Evolutionary conservation across 2,329 filamentous ascomycete species (phyloP), one percentile per base, ranked within the genome.

Genomic region (Neurospora sp.): DNA sequence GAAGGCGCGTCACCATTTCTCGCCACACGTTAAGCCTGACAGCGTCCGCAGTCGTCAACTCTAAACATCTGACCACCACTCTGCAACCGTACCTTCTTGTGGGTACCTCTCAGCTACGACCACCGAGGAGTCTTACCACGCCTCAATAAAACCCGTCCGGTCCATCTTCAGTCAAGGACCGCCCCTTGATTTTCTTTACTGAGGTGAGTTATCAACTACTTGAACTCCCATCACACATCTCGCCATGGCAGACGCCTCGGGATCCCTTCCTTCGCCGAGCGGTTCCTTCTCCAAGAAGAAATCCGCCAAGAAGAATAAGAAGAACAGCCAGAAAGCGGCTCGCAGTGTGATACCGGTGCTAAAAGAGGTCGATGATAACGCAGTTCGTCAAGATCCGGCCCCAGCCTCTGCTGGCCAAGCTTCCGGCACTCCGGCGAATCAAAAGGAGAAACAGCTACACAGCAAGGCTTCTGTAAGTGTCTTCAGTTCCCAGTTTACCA

Each of bases 351-450:
- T 62, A 5, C 46, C 42, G 33, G 70, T 72, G 9, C 69, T 67
- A 19, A 69, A 70, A 66, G 38, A 42, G 38, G 58, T 72, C 68
- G 70, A 70, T 70, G 38, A 8, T 23, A 69, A 72, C 43, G 68
- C 70, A 70, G 70, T 33, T 46, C 28, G 67, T 36, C 58, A 46
- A 38, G 68, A 68, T 43, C 33, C 52, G 66, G 38, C 28, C 52
- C 8, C 28, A 33, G 52, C 28, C 52, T 17, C 52, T 62, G 52
- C 52, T 62, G 52, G 23, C 28, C 52, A 36, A 8, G 23, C 28
- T 33, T 62, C 52, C 15, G 8, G 52, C 52, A 33, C 52, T 28
- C 17, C 52, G 52, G 28, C 15, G 10, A 28, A 62, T 23, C 8
- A 33, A 15, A 62, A 62, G 28, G 52, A 62, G 52, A 36, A 62